Base-by-base conservation (phyloP, 1,139 yeast species). In the Blastobotrys proliferans region DNA sequence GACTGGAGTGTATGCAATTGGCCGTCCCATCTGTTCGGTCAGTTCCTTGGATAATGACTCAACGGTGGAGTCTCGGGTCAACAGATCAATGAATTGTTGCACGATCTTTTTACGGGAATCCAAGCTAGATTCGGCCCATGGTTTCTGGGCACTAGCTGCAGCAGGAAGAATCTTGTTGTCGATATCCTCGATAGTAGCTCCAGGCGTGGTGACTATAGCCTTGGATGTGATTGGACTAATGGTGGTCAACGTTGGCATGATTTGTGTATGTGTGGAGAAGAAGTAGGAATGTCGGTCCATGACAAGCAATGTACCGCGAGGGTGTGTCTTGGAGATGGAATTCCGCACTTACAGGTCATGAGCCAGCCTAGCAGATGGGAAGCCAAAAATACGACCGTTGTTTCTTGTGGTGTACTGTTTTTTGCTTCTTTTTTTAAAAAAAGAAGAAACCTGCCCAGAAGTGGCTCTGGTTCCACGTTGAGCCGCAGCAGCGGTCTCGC, bases 21-120 rank as follows among this genome's bases (percentile, higher is more conserved):
- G 69, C 2, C 69, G 56, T 22, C 69, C 69, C 69, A 64, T 64
- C 41, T 63, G 67, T 42, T 52, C 51, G 27, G 68, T 62, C 45
- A 64, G 51, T 22, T 59, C 66, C 33, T 47, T 38, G 10, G 60
- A 62, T 16, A 64, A 55, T 28, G 45, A 46, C 13, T 51, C 48
- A 18, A 57, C 52, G 3, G 51, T 49, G 9, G 53, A 55, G 14
- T 60, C 62, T 4, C 51, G 52, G 17, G 50, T 44, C 33, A 64
- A 48, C 20, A 59, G 52, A 18, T 60, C 60, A n/a, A 57, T 42
- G 40, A 62, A 61, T 46, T 53, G 54, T 22, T 48, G 40, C 2
- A 64, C 60, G 13, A 62, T 45, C 26, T 44, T 49, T 51, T 63
- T 62, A 35, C 68, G 61, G 18, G 55, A 58, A 9, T 45, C 55